A percentile compares a stretch with the other conserved stretches of the same genome.
Conservation (phyloP, 176 grass and related monocot genomes). For the Eragrostis nindensis region DNA sequence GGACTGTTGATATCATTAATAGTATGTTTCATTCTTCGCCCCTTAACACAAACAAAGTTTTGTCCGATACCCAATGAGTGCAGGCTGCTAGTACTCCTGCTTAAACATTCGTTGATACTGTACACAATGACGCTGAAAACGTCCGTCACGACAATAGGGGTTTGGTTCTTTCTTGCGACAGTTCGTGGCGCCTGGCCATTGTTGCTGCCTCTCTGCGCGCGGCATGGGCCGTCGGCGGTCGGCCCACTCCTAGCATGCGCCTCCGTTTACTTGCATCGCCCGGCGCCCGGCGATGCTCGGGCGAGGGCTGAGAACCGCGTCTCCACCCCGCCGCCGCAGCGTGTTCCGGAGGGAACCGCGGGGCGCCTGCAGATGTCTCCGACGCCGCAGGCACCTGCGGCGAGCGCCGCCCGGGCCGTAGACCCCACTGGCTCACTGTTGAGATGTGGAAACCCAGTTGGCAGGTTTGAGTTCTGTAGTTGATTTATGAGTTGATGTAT, state of each 20-base stretch:
- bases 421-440: neutral
- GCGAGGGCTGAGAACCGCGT: neutral
- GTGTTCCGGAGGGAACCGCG: neutral
- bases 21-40: neutral
- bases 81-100: neutral
- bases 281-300: neutral
- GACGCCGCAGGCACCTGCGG: neutral
- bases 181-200: neutral
- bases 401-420: neutral
- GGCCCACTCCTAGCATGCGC: neutral
- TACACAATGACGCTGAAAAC: no score
- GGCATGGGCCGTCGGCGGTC: neutral
- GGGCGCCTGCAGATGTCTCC: neutral
- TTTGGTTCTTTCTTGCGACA: constrained; percentile 12
- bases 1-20: neutral
- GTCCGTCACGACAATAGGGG: no score
- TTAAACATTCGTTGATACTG: no score
- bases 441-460: neutral
- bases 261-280: neutral
- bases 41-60: neutral
- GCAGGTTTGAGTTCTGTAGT: neutral
- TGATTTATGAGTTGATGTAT: neutral
- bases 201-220: neutral
- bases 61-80: neutral
- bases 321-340: neutral